phyloP scores from a whole-genome alignment of 2,329 filamentous ascomycete genomes.

The Chaetomiaceae sp. region DNA sequence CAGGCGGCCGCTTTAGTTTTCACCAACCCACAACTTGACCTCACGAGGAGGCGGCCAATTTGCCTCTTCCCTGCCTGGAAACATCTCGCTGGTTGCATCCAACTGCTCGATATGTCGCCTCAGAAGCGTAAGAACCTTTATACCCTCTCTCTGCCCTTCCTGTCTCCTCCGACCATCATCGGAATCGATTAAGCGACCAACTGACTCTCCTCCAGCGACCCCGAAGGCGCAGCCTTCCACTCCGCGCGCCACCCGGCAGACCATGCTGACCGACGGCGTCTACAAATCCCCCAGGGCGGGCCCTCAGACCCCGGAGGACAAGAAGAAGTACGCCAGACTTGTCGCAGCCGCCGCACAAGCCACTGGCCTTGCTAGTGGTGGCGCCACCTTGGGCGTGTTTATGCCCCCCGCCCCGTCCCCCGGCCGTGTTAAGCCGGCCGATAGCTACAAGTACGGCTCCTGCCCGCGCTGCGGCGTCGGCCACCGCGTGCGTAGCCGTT shows the following conservation, averaged over 20 bases:
- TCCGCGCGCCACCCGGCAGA: not conserved
- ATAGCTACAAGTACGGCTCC: conserved; percentile 14
- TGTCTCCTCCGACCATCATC: too few relatives aligned
- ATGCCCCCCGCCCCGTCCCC: too few relatives aligned
- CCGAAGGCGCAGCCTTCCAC: not conserved
- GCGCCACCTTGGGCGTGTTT: too few relatives aligned
- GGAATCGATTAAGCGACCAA: not conserved
- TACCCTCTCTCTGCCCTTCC: not conserved
- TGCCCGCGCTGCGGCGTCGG: conserved; percentile 17
- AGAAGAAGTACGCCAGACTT: not conserved
- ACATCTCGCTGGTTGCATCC: too few relatives aligned
- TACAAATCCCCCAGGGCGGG: not conserved
- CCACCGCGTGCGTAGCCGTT: conserved; percentile 13
- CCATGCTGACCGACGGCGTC: not conserved
- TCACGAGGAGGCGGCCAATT: too few relatives aligned
- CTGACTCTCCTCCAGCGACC: not conserved
- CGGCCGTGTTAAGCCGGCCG: too few relatives aligned
- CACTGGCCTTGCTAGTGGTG: too few relatives aligned
- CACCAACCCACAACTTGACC: too few relatives aligned
- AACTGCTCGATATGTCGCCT: too few relatives aligned
- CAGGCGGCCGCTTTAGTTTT: too few relatives aligned
- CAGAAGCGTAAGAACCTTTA: too few relatives aligned
- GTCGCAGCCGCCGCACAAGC: not conserved
- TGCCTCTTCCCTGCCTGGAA: too few relatives aligned
- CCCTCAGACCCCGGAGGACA: not conserved